phyloP scores from a whole-genome alignment of 2,329 filamentous ascomycete species.

The Pseudogymnoascus sp. region DNA sequence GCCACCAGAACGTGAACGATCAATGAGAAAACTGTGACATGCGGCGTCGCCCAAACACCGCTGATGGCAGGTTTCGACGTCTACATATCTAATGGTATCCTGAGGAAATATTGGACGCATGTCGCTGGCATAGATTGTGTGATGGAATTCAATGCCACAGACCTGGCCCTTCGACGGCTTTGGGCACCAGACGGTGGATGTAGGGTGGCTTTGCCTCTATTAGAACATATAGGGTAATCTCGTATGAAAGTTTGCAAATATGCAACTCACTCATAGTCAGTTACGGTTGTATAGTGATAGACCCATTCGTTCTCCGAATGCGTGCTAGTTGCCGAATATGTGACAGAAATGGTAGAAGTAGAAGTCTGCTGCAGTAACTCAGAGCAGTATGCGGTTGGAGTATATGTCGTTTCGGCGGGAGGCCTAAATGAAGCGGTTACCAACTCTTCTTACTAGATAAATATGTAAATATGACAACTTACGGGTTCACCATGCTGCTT shows the following conservation, averaged over 20 bases:
- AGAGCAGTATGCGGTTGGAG: not conserved
- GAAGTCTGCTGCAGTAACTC: not conserved
- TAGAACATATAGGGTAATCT: not conserved
- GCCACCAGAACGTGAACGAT: not conserved
- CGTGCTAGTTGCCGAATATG: not conserved
- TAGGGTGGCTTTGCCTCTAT: not conserved
- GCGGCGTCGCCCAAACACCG: not conserved
- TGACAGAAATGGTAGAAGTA: not conserved
- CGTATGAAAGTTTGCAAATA: not conserved
- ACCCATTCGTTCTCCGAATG: not conserved
- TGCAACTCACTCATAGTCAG: not conserved
- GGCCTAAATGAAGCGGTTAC: not conserved
- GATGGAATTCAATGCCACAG: not conserved
- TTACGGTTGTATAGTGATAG: not conserved
- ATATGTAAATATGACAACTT: not conserved
- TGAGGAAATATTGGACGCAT: not conserved
- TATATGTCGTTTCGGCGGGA: not conserved
- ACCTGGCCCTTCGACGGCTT: not conserved
- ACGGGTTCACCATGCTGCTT: not conserved
- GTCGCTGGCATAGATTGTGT: not conserved
- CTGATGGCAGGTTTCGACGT: not conserved
- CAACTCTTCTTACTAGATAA: too few species aligned
- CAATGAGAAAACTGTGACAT: not conserved
- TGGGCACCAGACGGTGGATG: not conserved
- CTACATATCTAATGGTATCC: not conserved